These are phyloP conservation scores for Suillus sp. DNA, from an alignment of 768 basidiomycete species.

Conservation along the genomic window DNA sequence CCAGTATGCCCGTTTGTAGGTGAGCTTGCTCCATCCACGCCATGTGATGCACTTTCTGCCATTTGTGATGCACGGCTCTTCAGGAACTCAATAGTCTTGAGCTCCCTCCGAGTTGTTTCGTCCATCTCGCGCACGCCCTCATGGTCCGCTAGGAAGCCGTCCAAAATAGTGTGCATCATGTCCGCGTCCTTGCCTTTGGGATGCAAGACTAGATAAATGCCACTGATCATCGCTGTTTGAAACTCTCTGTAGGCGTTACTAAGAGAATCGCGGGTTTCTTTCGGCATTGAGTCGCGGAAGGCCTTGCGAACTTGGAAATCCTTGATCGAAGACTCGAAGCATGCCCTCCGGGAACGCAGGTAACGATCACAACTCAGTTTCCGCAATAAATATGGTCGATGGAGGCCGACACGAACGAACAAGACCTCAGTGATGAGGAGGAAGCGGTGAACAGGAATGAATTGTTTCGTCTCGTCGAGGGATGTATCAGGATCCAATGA, in stretches of 20 bases:
- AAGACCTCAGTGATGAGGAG: constrained; percentile 88
- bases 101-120: constrained; percentile 78
- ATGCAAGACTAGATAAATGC: constrained; percentile 82
- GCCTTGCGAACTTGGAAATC: constrained; percentile 80
- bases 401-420: constrained; percentile 80
- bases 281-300: constrained; percentile 62
- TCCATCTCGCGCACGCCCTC: constrained; percentile 62
- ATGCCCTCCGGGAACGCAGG: constrained; percentile 77
- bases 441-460: constrained; percentile 83
- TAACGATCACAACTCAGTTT: constrained; percentile 76
- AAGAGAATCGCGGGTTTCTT: constrained; percentile 67
- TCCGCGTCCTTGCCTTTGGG: constrained; percentile 69
- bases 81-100: constrained; percentile 84
- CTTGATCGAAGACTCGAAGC: constrained; percentile 88
- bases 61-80: constrained; percentile 66
- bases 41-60: constrained; percentile 34
- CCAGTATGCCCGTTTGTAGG: constrained; percentile 33
- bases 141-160: constrained; percentile 70
- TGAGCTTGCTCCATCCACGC: constrained; percentile 16
- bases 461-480: constrained; percentile 65
- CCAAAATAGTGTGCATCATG: constrained; percentile 78
- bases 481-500: constrained; percentile 75
- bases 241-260: constrained; percentile 87
- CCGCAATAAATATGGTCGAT: constrained; percentile 87
- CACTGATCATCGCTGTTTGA: constrained; percentile 87